A percentile compares a stretch with the other conserved stretches of the same genome.
Conservation (phyloP, 1,139 yeast species). For the Taphrina deformans region DNA sequence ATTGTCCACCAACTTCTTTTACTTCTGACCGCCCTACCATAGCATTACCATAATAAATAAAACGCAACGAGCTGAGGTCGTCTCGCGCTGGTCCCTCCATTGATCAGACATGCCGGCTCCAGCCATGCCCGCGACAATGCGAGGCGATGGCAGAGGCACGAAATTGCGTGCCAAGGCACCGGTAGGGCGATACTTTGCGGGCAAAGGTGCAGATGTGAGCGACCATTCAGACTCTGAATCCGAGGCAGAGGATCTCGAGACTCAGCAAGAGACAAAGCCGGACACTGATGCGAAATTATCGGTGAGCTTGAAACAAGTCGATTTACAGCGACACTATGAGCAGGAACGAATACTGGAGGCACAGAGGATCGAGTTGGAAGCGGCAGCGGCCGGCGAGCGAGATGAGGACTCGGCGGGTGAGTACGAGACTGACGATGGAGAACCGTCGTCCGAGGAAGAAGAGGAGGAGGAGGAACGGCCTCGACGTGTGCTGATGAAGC, state of each 20-base stretch:
- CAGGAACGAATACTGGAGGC: not conserved
- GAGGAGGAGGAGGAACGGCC: conserved; percentile 15
- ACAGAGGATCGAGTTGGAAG: not conserved
- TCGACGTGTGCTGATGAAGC: conserved; percentile 4
- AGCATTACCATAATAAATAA: too few species aligned
- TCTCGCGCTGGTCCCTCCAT: too few species aligned
- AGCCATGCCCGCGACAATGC: conserved; percentile 23
- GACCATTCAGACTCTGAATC: not conserved
- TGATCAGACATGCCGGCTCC: conserved; percentile 11
- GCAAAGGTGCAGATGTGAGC: conserved; percentile 2
- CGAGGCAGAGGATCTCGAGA: not conserved
- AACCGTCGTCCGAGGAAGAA: not conserved
- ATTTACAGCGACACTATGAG: conserved; percentile 6
- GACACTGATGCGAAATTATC: not conserved
- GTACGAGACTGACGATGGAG: conserved; percentile 7
- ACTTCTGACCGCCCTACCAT: too few species aligned
- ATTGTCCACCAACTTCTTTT: not conserved
- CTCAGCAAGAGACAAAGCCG: not conserved
- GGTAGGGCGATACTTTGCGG: conserved; percentile 18
- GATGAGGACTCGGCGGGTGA: not conserved
- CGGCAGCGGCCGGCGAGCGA: not conserved
- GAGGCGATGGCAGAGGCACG: conserved; percentile 22
- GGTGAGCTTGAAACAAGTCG: not conserved
- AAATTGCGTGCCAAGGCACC: not conserved
- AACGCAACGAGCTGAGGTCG: too few species aligned